These are phyloP conservation scores for Lentinula sp. DNA, from an alignment of 768 basidiomycete species.

Conservation along the genomic window DNA sequence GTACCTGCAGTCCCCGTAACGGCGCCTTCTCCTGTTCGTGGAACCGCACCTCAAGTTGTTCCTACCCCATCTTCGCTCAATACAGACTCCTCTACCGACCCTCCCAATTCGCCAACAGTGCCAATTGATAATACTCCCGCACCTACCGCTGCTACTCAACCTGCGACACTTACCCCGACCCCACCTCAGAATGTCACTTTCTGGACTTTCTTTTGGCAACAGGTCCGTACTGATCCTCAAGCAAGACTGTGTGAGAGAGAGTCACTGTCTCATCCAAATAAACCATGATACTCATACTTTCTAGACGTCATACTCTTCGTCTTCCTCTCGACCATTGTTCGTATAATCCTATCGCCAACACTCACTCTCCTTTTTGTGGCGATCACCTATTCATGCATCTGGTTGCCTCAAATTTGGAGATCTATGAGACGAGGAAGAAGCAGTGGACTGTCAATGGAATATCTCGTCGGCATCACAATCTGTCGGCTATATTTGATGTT, in stretches of 20 bases:
- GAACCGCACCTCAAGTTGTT: neutral
- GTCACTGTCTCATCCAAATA: neutral
- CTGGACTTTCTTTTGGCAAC: constrained; percentile 47
- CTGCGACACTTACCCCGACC: constrained; percentile 8
- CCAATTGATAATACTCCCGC: constrained; percentile 3
- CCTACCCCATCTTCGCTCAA: neutral
- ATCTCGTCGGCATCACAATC: constrained; percentile 70
- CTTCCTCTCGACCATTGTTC: constrained; percentile 66
- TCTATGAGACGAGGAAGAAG: constrained; percentile 65
- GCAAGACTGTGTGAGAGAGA: constrained; percentile 63
- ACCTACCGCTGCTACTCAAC: constrained; percentile 1
- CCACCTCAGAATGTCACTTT: constrained; percentile 18
- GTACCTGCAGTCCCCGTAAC: constrained; percentile 10
- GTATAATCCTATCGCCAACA: constrained; percentile 63
- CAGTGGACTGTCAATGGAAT: constrained; percentile 63
- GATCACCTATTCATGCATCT: constrained; percentile 71
- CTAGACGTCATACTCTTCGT: constrained; percentile 65
- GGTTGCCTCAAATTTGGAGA: constrained; percentile 81
- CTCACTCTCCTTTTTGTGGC: constrained; percentile 63
- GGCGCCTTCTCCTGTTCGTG: constrained; percentile 11
- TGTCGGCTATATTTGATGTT: constrained; percentile 66
- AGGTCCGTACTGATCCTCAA: constrained; percentile 64
- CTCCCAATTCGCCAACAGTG: neutral
- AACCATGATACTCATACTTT: constrained; percentile 5
- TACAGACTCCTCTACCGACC: neutral